Percentiles rank a stretch among this genome's conserved stretches.
These are phyloP conservation scores for Fusarium lyarnte DNA, from an alignment of 2,329 filamentous ascomycete species.

Conservation along the genomic window DNA sequence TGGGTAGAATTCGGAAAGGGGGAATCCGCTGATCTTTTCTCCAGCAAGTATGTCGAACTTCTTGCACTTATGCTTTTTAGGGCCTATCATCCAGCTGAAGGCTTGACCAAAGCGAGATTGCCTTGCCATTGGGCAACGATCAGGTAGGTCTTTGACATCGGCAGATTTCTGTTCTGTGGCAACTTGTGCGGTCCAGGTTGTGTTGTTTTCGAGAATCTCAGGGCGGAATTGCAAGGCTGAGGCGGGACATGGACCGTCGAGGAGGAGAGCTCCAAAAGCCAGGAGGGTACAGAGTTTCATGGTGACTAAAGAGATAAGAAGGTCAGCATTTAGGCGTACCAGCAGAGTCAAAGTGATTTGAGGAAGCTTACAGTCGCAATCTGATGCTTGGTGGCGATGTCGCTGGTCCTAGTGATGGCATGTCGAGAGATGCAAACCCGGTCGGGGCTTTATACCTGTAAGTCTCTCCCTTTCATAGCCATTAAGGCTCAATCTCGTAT, in stretches of 20 bases:
- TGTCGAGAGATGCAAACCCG: background rate
- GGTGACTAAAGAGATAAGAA: rapidly evolving
- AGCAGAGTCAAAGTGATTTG: background rate
- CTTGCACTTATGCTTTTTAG: background rate
- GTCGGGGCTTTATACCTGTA: background rate
- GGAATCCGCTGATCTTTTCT: background rate
- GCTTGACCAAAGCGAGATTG: rapidly evolving
- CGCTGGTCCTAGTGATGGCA: background rate
- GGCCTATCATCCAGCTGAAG: background rate
- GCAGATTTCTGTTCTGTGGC: background rate
- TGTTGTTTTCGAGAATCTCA: slow-evolving; percentile 1
- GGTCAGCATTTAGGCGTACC: background rate
- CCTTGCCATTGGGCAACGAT: background rate
- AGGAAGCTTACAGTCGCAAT: background rate
- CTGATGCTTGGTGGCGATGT: too few relatives aligned
- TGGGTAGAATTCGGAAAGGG: background rate
- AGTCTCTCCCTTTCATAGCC: too few relatives aligned
- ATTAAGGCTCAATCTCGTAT: too few relatives aligned
- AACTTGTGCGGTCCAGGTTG: background rate
- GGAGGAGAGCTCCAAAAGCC: background rate
- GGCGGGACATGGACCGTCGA: background rate
- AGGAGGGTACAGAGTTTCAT: background rate
- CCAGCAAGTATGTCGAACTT: background rate
- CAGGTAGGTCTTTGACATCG: background rate
- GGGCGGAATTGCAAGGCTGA: background rate